These are phyloP conservation scores for Tricholoma sp. DNA, from an alignment of 768 basidiomycete genomes.

Conservation along the genomic window DNA sequence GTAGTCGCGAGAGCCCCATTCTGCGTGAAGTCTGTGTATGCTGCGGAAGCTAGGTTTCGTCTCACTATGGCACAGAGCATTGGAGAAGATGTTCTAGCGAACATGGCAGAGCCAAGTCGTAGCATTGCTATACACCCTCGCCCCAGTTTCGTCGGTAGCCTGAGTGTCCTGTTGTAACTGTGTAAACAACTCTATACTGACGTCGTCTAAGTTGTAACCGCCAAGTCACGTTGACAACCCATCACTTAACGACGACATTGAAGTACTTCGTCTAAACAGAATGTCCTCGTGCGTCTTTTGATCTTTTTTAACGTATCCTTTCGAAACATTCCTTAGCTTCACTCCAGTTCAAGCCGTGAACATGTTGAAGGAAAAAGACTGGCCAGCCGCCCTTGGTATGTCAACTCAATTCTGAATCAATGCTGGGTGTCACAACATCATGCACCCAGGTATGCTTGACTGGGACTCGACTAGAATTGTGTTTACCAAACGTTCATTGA, in stretches of 20 bases:
- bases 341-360: slow-evolving; percentile 53
- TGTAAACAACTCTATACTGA: no score
- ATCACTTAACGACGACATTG: no score
- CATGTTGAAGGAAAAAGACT: slow-evolving; percentile 65
- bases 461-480: slow-evolving; percentile 76
- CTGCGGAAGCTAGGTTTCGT: slow-evolving; percentile 32
- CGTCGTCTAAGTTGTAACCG: no score
- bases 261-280: slow-evolving; percentile 3
- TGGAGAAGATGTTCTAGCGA: neutral
- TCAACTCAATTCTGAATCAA: neutral
- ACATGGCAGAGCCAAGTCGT: neutral
- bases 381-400: slow-evolving; percentile 63
- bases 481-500: slow-evolving; percentile 71
- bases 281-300: slow-evolving; percentile 37
- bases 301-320: neutral
- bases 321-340: slow-evolving; percentile 35
- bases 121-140: no score
- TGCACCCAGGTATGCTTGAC: slow-evolving; percentile 66
- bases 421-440: neutral
- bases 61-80: neutral
- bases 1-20: slow-evolving; percentile 35
- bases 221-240: neutral
- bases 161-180: no score
- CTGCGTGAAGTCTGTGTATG: slow-evolving; percentile 40
- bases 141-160: no score